phyloP scores from a whole-genome alignment of 2,329 filamentous ascomycete genomes.

The Geoglossum cookeanum region DNA sequence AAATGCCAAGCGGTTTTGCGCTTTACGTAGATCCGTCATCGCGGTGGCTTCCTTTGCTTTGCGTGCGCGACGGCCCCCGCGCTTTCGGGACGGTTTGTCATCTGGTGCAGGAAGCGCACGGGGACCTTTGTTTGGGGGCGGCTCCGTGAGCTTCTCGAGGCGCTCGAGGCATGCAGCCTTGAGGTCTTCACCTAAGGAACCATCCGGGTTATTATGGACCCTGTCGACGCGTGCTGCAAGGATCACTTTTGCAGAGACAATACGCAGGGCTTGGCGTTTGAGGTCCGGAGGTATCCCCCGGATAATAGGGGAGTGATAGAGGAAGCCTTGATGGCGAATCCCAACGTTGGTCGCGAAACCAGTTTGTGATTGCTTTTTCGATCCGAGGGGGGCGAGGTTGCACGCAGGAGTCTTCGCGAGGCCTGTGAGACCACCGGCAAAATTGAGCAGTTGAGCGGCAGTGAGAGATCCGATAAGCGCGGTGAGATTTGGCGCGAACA shows the following conservation, averaged over 20 bases:
- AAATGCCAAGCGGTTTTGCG: slow-evolving; percentile 90
- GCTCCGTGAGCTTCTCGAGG: slow-evolving; percentile 81
- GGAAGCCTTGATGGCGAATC: slow-evolving; percentile 75
- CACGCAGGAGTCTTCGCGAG: slow-evolving; percentile 85
- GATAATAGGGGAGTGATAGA: slow-evolving; percentile 84
- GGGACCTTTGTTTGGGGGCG: slow-evolving; percentile 71
- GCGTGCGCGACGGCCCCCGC: slow-evolving; percentile 71
- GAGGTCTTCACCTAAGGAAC: slow-evolving; percentile 64
- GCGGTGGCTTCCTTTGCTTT: slow-evolving; percentile 94
- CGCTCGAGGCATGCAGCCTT: slow-evolving; percentile 68
- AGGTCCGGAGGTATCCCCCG: slow-evolving; percentile 67
- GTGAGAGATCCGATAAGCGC: slow-evolving; percentile 80
- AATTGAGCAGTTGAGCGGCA: slow-evolving; percentile 90
- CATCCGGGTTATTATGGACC: slow-evolving; percentile 63
- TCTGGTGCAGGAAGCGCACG: slow-evolving; percentile 81
- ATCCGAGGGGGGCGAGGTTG: slow-evolving; percentile 79
- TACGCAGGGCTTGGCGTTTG: slow-evolving; percentile 85
- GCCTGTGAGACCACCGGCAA: slow-evolving; percentile 70
- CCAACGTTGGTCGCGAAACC: slow-evolving; percentile 88
- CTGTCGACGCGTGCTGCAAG: slow-evolving; percentile 85
- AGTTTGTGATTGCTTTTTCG: slow-evolving; percentile 62
- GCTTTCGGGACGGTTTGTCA: slow-evolving; percentile 84
- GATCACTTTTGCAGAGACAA: slow-evolving; percentile 81
- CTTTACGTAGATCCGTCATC: slow-evolving; percentile 91
- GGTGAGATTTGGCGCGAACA: slow-evolving; percentile 89